Percentiles rank a stretch among this genome's conserved stretches.
Conservation (phyloP, 2,329 filamentous ascomycete species). For the Sporothrix curviconia region DNA sequence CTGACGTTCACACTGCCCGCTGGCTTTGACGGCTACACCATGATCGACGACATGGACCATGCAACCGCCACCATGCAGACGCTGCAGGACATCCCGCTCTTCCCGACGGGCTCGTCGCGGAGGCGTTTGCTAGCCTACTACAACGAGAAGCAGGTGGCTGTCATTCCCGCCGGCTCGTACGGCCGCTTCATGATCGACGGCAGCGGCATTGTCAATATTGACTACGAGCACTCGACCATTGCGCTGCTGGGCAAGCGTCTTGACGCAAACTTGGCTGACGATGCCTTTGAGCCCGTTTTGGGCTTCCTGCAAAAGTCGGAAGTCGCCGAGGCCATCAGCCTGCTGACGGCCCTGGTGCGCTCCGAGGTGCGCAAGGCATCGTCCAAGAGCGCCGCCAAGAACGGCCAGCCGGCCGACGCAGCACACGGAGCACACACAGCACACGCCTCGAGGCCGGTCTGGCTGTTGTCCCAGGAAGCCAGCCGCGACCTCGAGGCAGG, state of each 20-base stretch:
- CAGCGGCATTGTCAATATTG: constrained; percentile 67
- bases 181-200: constrained; percentile 72
- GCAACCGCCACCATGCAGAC: constrained; percentile 66
- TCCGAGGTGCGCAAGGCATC: constrained; percentile 38
- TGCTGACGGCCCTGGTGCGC: constrained; percentile 65
- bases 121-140: constrained; percentile 37
- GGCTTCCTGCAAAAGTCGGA: constrained; percentile 52
- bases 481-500: constrained; percentile 49
- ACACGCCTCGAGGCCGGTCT: constrained; percentile 35
- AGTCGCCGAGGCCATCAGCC: constrained; percentile 64
- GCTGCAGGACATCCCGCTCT: constrained; percentile 55
- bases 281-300: constrained; percentile 46
- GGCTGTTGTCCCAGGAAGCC: constrained; percentile 51
- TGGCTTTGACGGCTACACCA: constrained; percentile 66
- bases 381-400: too few relatives aligned
- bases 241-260: constrained; percentile 72
- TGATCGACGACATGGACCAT: constrained; percentile 71
- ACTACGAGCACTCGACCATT: constrained; percentile 73
- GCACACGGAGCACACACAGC: constrained; percentile 17
- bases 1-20: constrained; percentile 73
- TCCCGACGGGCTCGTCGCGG: constrained; percentile 43
- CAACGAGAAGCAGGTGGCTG: constrained; percentile 43
- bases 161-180: constrained; percentile 57
- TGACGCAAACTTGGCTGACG: constrained; percentile 57
- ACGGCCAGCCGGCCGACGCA: constrained; percentile 17